Percentiles rank a stretch among this genome's conserved stretches.
phyloP scores from a whole-genome alignment of 192 early-diverging fungal genomes.

The Podila minutissima region DNA sequence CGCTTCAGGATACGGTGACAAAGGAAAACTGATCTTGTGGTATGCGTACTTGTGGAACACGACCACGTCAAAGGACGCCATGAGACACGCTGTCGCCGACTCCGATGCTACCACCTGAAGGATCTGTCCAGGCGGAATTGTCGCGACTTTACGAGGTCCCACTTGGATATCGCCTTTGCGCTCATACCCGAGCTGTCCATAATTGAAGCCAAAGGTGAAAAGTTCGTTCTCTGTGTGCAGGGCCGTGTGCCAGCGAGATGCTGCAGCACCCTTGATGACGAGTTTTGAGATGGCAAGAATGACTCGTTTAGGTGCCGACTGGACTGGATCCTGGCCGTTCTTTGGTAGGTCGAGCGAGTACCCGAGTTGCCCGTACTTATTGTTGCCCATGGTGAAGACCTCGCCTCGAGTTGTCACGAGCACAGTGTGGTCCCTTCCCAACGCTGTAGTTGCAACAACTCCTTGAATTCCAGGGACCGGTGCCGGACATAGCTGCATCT shows the following conservation, averaged over 20 bases:
- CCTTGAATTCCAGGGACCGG: slow-evolving; percentile 58
- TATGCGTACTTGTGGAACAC: slow-evolving; percentile 64
- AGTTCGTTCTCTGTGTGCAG: slow-evolving; percentile 65
- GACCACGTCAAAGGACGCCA: slow-evolving; percentile 62
- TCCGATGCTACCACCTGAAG: slow-evolving; percentile 71
- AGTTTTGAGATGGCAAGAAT: slow-evolving; percentile 61
- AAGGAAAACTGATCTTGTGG: slow-evolving; percentile 53
- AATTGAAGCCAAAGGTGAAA: slow-evolving; percentile 76
- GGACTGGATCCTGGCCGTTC: slow-evolving; percentile 52
- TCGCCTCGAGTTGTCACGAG: slow-evolving; percentile 64
- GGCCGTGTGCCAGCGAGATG: slow-evolving; percentile 74
- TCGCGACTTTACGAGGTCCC: slow-evolving; percentile 69
- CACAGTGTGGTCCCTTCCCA: slow-evolving; percentile 79
- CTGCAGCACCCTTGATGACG: slow-evolving; percentile 65
- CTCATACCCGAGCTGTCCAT: slow-evolving; percentile 75
- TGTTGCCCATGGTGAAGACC: slow-evolving; percentile 75
- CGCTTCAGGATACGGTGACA: slow-evolving; percentile 31
- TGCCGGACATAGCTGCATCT: slow-evolving; percentile 65
- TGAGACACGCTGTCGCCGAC: slow-evolving; percentile 71
- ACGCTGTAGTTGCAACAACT: slow-evolving; percentile 52
- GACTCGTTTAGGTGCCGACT: slow-evolving; percentile 63
- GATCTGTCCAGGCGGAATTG: slow-evolving; percentile 61
- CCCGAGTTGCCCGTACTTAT: slow-evolving; percentile 73
- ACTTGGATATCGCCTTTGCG: slow-evolving; percentile 57
- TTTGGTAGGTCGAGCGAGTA: slow-evolving; percentile 38